These are phyloP conservation scores for Rhizoclosmatium globosum DNA, from an alignment of 192 early-diverging fungal genomes.

Conservation along the genomic window DNA sequence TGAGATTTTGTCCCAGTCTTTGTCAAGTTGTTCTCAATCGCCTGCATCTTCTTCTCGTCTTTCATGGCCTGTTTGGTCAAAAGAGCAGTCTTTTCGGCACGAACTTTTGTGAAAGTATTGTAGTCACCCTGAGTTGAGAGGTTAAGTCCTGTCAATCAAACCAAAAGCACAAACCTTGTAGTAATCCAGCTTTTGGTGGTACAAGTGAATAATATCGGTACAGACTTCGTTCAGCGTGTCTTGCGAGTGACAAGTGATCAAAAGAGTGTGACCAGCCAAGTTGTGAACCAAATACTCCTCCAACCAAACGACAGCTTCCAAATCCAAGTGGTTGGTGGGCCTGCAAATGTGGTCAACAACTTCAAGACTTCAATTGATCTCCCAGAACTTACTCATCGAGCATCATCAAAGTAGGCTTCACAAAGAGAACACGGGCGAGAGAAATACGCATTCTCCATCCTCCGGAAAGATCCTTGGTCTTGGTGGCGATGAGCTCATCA, in stretches of 20 bases:
- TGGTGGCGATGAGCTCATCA: slow-evolving; percentile 83
- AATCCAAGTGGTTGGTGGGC: slow-evolving; percentile 65
- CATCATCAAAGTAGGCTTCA: slow-evolving; percentile 78
- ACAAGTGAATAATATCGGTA: slow-evolving; percentile 95
- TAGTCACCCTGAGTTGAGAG: slow-evolving; percentile 82
- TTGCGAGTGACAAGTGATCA: slow-evolving; percentile 92
- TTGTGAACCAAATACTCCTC: slow-evolving; percentile 78
- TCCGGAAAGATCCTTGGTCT: slow-evolving; percentile 97
- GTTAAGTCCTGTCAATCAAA: no score
- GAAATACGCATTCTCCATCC: slow-evolving; percentile 99
- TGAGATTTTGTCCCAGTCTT: slow-evolving; percentile 98
- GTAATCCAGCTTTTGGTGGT: slow-evolving; percentile 84
- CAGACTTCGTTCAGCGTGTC: slow-evolving; percentile 95
- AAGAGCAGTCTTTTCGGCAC: slow-evolving; percentile 35
- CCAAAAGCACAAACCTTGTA: slow-evolving; percentile 68
- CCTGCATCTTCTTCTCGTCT: slow-evolving; percentile 98
- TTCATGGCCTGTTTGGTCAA: slow-evolving; percentile 91
- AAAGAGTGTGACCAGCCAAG: slow-evolving; percentile 81
- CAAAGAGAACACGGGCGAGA: slow-evolving; percentile 95
- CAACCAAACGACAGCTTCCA: slow-evolving; percentile 88
- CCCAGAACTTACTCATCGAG: slow-evolving; percentile 56
- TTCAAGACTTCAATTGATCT: no score
- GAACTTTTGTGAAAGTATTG: slow-evolving; percentile 84
- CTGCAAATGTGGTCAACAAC: no score
- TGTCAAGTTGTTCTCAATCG: slow-evolving; percentile 96